A percentile compares a stretch with the other conserved stretches of the same genome.
phyloP scores from a whole-genome alignment of 345 rosid genomes.

The Pseudoturritis turrita region DNA sequence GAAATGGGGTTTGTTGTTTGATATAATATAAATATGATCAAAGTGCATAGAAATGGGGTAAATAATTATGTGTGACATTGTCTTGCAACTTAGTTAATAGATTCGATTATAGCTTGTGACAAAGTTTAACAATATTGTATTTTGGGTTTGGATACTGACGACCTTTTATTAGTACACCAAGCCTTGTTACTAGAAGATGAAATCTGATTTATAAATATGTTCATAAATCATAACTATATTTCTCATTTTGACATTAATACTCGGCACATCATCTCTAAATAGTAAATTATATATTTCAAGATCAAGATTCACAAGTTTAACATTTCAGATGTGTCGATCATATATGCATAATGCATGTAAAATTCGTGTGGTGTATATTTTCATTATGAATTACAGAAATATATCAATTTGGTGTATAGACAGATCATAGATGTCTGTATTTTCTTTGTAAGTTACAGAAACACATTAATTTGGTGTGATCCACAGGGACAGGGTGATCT shows the following conservation, averaged over 20 bases:
- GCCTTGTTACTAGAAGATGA: background rate
- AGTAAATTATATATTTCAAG: background rate
- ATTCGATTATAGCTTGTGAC: constrained; percentile 10
- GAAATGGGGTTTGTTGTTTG: constrained; percentile 3
- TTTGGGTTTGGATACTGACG: background rate
- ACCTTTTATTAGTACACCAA: background rate
- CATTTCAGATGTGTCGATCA: background rate
- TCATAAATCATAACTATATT: background rate
- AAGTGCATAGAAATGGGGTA: constrained; percentile 22
- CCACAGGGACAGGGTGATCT: background rate
- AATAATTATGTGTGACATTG: constrained; percentile 22
- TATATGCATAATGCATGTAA: background rate
- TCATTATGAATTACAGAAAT: background rate
- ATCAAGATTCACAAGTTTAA: background rate
- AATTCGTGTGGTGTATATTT: background rate
- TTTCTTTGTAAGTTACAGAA: background rate
- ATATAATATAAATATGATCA: background rate
- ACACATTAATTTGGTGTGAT: background rate
- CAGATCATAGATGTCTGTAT: background rate
- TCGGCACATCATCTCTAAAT: background rate
- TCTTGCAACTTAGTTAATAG: constrained; percentile 22
- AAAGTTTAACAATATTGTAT: background rate
- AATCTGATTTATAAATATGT: background rate
- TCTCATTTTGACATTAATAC: background rate
- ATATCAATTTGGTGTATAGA: background rate